Evolutionary conservation across 139 green algal genomes (phyloP), one percentile per base, ranked within the genome.

Genomic region (Chlamydomonas schloesseri): DNA sequence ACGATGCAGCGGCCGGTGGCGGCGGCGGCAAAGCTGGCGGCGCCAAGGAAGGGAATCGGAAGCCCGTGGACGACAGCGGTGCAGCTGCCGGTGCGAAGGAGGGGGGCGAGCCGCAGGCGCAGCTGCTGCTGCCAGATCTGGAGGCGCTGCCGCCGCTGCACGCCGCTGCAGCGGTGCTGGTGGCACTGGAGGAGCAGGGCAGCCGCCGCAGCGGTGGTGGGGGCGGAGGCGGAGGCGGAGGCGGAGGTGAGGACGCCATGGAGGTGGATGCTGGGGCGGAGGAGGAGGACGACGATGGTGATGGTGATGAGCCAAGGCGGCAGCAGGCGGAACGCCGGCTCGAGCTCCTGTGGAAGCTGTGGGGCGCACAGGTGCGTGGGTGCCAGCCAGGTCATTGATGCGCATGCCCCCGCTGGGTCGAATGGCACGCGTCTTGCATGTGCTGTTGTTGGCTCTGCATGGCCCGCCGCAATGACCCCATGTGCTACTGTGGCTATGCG

Each of bases 261-360:
- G 26, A 69, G 62, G 28, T 23, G 62, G 62, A 21, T 34, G 24
- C 17, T 3, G 28, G 62, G 2, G 28, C 36, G 8, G 34, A 71
- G 65, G n/a, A 46, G 24, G n/a, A 8, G 64, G 42, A 26, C 42
- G 78, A 20, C n/a, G n/a, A n/a, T n/a, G n/a, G n/a, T n/a, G n/a
- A n/a, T n/a, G n/a, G n/a, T n/a, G n/a, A n/a, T n/a, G n/a, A n/a
- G n/a, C n/a, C n/a, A n/a, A n/a, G n/a, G n/a, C n/a, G n/a, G n/a
- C n/a, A n/a, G n/a, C n/a, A n/a, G n/a, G 60, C 78, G 47, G 79
- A 76, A 67, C 47, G 23, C 9, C 47, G 47, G 31, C 64, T 85
- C n/a, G 31, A 20, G 67, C 4, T 29, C 31, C 68, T 85, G 47
- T 47, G 26, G 65, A 23, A 33, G 79, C 50, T 76, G 68, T 73